phyloP scores from a whole-genome alignment of 2,329 filamentous ascomycete species.

The Penicillium rolfsii region DNA sequence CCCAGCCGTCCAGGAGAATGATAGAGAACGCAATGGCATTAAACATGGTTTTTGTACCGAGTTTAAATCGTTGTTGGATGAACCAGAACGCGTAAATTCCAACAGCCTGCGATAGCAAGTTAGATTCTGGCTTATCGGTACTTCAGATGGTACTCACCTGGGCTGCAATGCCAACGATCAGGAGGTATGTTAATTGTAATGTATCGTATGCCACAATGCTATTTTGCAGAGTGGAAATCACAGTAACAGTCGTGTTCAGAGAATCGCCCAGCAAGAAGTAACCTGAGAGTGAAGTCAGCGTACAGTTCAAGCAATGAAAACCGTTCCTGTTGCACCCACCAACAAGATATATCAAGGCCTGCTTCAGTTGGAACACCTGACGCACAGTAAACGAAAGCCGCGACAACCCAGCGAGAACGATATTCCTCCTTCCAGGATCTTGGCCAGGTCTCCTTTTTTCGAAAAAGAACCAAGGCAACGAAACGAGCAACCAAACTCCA shows the following conservation, averaged over 20 bases:
- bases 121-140: neutral
- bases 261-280: conserved; percentile 71
- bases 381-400: conserved; percentile 61
- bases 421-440: conserved; percentile 50
- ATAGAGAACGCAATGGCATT: conserved; percentile 65
- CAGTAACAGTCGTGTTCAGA: conserved; percentile 70
- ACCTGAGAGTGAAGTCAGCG: conserved; percentile 30
- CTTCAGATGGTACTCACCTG: conserved; percentile 49
- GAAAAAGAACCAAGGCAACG: conserved; percentile 66
- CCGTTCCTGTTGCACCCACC: conserved; percentile 41
- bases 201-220: conserved; percentile 67
- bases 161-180: conserved; percentile 67
- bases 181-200: conserved; percentile 65
- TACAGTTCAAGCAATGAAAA: neutral
- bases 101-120: conserved; percentile 36
- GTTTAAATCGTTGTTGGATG: conserved; percentile 60
- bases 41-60: conserved; percentile 71
- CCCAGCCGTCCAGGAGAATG: conserved; percentile 61
- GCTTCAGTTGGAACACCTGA: conserved; percentile 67
- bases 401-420: conserved; percentile 63
- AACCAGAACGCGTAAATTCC: conserved; percentile 67
- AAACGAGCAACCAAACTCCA: neutral
- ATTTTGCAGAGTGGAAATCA: conserved; percentile 68
- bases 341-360: conserved; percentile 67
- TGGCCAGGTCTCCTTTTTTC: conserved; percentile 67